These are phyloP conservation scores for Neotropicomus parvogracilis DNA, from an alignment of 1,284 basidiomycete species.

Conservation along the genomic window DNA sequence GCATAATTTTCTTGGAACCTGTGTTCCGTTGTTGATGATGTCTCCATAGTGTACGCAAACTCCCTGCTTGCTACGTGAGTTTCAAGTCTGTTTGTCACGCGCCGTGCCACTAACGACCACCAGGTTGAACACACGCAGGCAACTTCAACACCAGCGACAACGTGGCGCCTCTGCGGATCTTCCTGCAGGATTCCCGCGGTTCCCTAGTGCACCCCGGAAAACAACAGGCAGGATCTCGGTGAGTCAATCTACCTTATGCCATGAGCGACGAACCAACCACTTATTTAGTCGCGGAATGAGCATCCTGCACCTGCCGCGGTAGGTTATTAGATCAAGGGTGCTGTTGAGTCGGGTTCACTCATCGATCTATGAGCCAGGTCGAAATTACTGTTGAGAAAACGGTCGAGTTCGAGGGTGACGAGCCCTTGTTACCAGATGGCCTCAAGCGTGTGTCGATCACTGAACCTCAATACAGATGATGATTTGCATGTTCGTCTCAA, in stretches of 20 bases:
- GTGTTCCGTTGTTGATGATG: no score
- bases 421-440: neutral
- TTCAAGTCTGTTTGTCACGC: neutral
- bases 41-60: conserved; percentile 32
- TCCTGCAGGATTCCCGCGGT: conserved; percentile 32
- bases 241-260: conserved; percentile 1
- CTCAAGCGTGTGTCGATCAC: neutral
- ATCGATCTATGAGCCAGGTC: conserved; percentile 16
- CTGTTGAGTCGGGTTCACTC: neutral
- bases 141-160: conserved; percentile 29
- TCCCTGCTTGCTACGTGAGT: conserved; percentile 34
- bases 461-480: conserved; percentile 1
- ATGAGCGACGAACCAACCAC: neutral
- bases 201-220: conserved; percentile 16
- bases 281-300: conserved; percentile 10
- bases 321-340: neutral
- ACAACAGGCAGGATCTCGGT: conserved; percentile 12
- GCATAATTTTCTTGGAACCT: no score
- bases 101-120: neutral
- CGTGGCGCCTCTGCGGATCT: conserved; percentile 30
- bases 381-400: conserved; percentile 32
- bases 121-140: conserved; percentile 31
- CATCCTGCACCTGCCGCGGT: conserved; percentile 18
- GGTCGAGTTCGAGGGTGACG: conserved; percentile 20
- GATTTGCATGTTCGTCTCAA: neutral